Evolutionary conservation across 2,329 filamentous ascomycete species (phyloP).

Genomic region (Cladophialophora exuberans): DNA sequence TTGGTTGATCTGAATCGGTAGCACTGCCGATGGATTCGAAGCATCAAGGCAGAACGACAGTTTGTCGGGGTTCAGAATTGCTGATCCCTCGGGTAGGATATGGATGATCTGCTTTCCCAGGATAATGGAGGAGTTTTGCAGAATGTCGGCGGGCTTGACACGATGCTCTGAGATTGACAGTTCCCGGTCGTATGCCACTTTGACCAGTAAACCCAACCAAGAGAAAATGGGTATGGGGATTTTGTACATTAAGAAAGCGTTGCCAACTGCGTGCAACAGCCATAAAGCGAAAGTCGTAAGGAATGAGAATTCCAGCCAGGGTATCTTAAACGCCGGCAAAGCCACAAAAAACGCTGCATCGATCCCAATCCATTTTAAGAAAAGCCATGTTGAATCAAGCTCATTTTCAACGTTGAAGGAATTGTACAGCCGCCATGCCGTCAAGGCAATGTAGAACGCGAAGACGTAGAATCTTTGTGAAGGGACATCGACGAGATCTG

Average conservation of each 20-base stretch:
- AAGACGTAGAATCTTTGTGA: conserved; percentile 87
- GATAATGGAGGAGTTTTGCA: conserved; percentile 92
- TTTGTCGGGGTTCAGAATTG: conserved; percentile 80
- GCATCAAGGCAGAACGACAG: conserved; percentile 79
- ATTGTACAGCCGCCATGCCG: conserved; percentile 86
- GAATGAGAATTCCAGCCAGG: conserved; percentile 92
- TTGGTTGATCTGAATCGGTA: conserved; percentile 93
- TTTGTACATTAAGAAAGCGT: conserved; percentile 91
- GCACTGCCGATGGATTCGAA: conserved; percentile 61
- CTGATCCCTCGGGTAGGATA: conserved; percentile 94
- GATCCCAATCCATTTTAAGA: conserved; percentile 89
- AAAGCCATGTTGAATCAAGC: conserved; percentile 83
- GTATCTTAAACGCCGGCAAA: conserved; percentile 84
- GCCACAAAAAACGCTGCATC: conserved; percentile 87
- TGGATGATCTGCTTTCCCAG: conserved; percentile 97
- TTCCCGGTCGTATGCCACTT: conserved; percentile 89
- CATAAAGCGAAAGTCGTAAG: conserved; percentile 73
- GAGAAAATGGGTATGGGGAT: conserved; percentile 76
- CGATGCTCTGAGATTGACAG: conserved; percentile 89
- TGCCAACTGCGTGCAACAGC: conserved; percentile 69
- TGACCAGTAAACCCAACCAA: conserved; percentile 73
- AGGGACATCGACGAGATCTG: conserved; percentile 82
- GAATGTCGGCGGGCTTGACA: conserved; percentile 83
- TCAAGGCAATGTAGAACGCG: conserved; percentile 74
- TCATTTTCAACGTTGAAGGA: conserved; percentile 80